These are phyloP conservation scores for Fusarium abutilonis DNA, from an alignment of 2,329 filamentous ascomycete genomes.

Conservation along the genomic window DNA sequence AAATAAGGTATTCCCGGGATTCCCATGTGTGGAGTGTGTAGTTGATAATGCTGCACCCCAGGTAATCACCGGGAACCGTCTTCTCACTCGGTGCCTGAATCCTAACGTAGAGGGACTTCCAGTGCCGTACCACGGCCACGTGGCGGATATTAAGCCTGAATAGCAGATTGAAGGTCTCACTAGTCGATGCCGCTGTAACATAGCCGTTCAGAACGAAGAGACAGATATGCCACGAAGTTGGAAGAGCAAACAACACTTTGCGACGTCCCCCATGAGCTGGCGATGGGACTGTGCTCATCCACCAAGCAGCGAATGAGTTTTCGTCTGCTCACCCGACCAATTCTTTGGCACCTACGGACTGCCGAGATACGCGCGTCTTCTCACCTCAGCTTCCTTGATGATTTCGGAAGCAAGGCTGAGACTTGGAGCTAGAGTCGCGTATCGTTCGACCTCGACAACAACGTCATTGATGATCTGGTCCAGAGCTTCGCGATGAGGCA, in stretches of 20 bases:
- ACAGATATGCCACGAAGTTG: not conserved
- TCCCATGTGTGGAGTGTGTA: slow-evolving; percentile 10
- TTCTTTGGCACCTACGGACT: slow-evolving; percentile 47
- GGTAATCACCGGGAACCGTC: slow-evolving; percentile 23
- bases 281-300: not conserved
- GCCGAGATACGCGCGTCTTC: slow-evolving; percentile 70
- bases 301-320: not conserved
- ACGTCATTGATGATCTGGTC: slow-evolving; percentile 83
- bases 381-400: slow-evolving; percentile 79
- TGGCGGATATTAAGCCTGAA: not conserved
- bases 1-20: slow-evolving; percentile 4
- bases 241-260: not conserved
- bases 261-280: not conserved
- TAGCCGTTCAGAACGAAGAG: not conserved
- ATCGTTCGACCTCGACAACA: slow-evolving; percentile 77
- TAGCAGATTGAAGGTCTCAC: slow-evolving; percentile 1
- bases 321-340: not conserved
- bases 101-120: slow-evolving; percentile 5
- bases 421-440: slow-evolving; percentile 79
- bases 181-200: slow-evolving; percentile 1
- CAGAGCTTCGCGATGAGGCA: slow-evolving; percentile 68
- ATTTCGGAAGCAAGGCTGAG: slow-evolving; percentile 81
- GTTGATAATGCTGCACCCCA: slow-evolving; percentile 21
- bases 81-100: slow-evolving; percentile 15
- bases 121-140: slow-evolving; percentile 6